These are phyloP conservation scores for Xylaria sp. DNA, from an alignment of 2,329 filamentous ascomycete species.

Conservation along the genomic window DNA sequence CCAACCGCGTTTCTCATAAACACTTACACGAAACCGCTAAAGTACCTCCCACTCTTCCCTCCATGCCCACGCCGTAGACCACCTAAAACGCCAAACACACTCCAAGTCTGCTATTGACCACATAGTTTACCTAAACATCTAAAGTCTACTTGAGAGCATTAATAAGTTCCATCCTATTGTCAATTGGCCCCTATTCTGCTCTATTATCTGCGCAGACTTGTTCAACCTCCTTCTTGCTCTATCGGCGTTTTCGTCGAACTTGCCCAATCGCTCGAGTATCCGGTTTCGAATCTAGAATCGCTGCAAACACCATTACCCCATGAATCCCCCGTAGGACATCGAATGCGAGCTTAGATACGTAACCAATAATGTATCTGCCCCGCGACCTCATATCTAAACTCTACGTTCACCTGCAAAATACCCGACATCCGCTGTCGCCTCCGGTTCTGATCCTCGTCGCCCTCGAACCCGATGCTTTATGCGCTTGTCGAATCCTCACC, in stretches of 20 bases:
- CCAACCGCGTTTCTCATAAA: slow-evolving; percentile 40
- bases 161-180: slow-evolving; percentile 27
- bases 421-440: slow-evolving; percentile 88
- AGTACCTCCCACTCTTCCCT: slow-evolving; percentile 27
- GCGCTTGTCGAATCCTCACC: slow-evolving; percentile 93
- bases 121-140: slow-evolving; percentile 29
- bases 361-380: slow-evolving; percentile 85
- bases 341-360: slow-evolving; percentile 50
- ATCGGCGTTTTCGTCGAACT: slow-evolving; percentile 13
- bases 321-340: slow-evolving; percentile 48
- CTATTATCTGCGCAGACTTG: neutral
- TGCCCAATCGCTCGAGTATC: neutral
- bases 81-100: slow-evolving; percentile 19
- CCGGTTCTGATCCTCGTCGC: slow-evolving; percentile 92
- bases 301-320: slow-evolving; percentile 38
- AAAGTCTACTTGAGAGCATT: slow-evolving; percentile 34
- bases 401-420: slow-evolving; percentile 87
- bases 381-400: slow-evolving; percentile 88
- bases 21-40: slow-evolving; percentile 35
- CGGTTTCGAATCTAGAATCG: neutral
- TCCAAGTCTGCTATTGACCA: slow-evolving; percentile 7
- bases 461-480: slow-evolving; percentile 94
- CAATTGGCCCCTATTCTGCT: slow-evolving; percentile 26
- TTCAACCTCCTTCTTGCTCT: slow-evolving; percentile 5
- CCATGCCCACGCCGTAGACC: slow-evolving; percentile 18